These are phyloP conservation scores for Leonotis leonurus DNA, from an alignment of 257 asterid species.

Conservation along the genomic window DNA sequence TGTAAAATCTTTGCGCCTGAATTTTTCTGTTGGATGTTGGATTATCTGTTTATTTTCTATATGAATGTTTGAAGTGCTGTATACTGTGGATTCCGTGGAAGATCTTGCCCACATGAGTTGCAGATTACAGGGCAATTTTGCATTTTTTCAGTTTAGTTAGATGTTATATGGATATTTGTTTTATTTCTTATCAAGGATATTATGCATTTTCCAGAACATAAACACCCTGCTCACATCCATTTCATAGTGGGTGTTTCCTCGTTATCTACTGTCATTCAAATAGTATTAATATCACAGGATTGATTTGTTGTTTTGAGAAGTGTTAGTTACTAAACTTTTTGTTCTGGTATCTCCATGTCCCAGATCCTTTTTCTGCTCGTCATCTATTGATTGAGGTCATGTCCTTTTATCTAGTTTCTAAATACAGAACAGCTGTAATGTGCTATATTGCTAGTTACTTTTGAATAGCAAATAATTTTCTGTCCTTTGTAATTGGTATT, in stretches of 20 bases:
- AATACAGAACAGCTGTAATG: no score
- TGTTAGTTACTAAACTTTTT: background rate
- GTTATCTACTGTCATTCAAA: background rate
- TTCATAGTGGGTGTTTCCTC: background rate
- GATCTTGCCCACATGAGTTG: background rate
- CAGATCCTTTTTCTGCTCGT: no score
- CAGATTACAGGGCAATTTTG: background rate
- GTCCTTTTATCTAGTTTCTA: background rate
- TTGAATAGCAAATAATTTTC: background rate
- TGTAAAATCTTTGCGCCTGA: constrained; percentile 12
- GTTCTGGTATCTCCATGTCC: background rate
- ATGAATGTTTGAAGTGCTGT: background rate
- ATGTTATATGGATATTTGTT: no score
- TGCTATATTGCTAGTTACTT: background rate
- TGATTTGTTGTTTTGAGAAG: no score
- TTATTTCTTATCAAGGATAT: background rate
- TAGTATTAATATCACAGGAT: background rate
- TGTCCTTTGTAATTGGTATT: no score
- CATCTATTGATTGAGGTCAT: background rate
- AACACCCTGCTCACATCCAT: background rate
- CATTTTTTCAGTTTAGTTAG: no score
- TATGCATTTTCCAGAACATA: background rate
- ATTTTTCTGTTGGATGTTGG: constrained; percentile 11
- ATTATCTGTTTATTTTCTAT: background rate
- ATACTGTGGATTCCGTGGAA: background rate